Conservation (phyloP, 2,329 filamentous ascomycete genomes). For the Gremmenia infestans region DNA sequence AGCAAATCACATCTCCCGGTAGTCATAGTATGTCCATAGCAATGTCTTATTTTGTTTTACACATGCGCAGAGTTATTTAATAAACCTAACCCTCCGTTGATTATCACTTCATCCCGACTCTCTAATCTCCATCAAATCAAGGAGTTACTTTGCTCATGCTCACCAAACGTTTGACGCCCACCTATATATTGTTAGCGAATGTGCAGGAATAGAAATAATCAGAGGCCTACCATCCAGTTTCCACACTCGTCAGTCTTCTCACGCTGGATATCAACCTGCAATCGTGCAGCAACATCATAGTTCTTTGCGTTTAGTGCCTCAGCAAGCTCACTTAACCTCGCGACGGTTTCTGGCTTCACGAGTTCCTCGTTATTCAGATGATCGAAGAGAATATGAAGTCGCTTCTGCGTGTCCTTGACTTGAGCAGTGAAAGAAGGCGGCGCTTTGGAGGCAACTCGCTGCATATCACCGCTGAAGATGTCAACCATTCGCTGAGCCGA, state of each 20-base stretch:
- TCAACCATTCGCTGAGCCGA: conserved; percentile 75
- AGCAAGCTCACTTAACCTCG: conserved; percentile 59
- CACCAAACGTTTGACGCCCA: conserved; percentile 71
- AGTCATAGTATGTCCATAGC: not conserved
- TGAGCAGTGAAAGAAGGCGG: conserved; percentile 83
- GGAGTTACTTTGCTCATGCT: conserved; percentile 76
- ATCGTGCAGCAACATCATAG: conserved; percentile 59
- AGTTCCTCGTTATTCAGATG: conserved; percentile 95
- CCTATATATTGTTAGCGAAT: conserved; percentile 46
- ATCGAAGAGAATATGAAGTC: conserved; percentile 89
- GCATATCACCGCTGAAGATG: conserved; percentile 76
- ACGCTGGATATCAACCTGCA: conserved; percentile 71
- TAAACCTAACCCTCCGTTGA: not conserved
- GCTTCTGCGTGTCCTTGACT: conserved; percentile 90
- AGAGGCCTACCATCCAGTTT: conserved; percentile 73
- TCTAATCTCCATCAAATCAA: conserved; percentile 11
- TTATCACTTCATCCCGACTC: not conserved
- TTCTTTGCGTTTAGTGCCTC: conserved; percentile 63
- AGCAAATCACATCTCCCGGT: not conserved
- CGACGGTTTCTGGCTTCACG: conserved; percentile 72
- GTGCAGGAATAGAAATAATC: not conserved
- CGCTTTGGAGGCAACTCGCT: conserved; percentile 79
- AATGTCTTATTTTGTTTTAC: not conserved
- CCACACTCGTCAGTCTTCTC: conserved; percentile 77
- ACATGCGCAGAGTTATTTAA: not conserved